A percentile compares a stretch with the other conserved stretches of the same genome.
Evolutionary conservation across 2,329 filamentous ascomycete genomes (phyloP).

Genomic region (Xenoacremonium recifei): DNA sequence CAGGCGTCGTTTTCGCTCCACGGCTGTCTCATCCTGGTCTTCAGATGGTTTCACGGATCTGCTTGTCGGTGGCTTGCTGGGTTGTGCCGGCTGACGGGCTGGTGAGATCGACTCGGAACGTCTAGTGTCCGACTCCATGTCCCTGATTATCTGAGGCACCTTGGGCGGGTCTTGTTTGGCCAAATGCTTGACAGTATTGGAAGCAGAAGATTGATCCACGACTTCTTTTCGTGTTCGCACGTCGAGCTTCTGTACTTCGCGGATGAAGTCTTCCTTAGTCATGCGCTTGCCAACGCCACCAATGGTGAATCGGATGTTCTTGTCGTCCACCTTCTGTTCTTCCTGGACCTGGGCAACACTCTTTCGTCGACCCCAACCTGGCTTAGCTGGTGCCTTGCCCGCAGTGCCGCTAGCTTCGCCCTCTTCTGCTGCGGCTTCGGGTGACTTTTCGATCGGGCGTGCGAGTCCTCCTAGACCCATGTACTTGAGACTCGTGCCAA

Average conservation of each 20-base stretch:
- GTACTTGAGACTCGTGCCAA: constrained; percentile 50
- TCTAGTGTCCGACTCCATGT: constrained; percentile 9
- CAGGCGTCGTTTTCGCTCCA: constrained; percentile 66
- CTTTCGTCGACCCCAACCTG: constrained; percentile 45
- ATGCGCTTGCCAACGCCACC: constrained; percentile 70
- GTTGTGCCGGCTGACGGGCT: constrained; percentile 6
- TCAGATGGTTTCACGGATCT: constrained; percentile 15
- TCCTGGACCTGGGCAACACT: constrained; percentile 40
- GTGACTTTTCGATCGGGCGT: constrained; percentile 39
- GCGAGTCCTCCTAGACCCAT: constrained; percentile 50
- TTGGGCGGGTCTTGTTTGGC: constrained; percentile 40
- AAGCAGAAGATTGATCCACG: constrained; percentile 49
- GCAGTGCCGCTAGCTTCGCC: constrained; percentile 32
- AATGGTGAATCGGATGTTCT: constrained; percentile 73
- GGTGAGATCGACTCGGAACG: constrained; percentile 18
- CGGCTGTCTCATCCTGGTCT: constrained; percentile 60
- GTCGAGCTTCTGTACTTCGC: constrained; percentile 71
- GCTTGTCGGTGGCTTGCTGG: constrained; percentile 2
- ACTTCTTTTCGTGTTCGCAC: constrained; percentile 58
- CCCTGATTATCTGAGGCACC: constrained; percentile 21
- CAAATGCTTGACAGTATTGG: constrained; percentile 46
- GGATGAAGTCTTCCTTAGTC: constrained; percentile 78
- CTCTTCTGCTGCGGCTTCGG: constrained; percentile 28
- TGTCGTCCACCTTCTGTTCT: constrained; percentile 62
- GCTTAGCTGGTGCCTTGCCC: constrained; percentile 39